Evolutionary conservation across 208 protist species (phyloP), one percentile per base, ranked within the genome.

Genomic region (Kentomonas sorsogonicus): DNA sequence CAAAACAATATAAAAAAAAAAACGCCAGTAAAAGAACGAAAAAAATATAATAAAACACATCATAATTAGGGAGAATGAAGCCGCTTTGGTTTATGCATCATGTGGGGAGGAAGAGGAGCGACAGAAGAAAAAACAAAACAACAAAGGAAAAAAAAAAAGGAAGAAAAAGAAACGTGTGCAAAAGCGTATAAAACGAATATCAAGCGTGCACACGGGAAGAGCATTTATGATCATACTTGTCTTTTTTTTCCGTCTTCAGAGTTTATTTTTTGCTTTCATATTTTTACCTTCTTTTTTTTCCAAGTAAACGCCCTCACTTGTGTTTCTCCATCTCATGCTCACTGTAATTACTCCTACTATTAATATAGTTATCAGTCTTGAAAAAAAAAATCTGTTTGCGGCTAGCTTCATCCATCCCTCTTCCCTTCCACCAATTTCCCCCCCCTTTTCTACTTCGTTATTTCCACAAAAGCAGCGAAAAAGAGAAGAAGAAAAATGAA

Each of bases 101-200:
- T 25, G 16, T 7, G 9, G 22, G 23, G 20, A 16, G 29, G 20
- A 23, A 18, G n/a, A 11, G 7, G 7, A 30, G 22, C 7, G 5
- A 29, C 15, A 31, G 31, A 26, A 2, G 50, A 59, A 20, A 41
- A 58, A 65, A 18, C 60, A 53, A 66, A 2, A 50, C 53, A 56
- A 29, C 25, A 44, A 50, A 33, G 23, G 31, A 22, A 33, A 16
- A 53, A 44, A 58, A 46, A 48, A 26, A 50, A 40, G 41, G 58
- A 55, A 62, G 33, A 45, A 29, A n/a, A 48, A 56, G 15, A 53
- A 72, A 55, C 34, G 25, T 18, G 9, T 16, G 34, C 6, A 39
- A 39, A 6, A 22, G 22, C n/a, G 5, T 45, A 6, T 53, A 26
- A 44, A 7, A 50, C 15, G 46, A 20, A 53, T 36, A 38, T 30